These are phyloP conservation scores for Paramecium pentaurelia DNA, from an alignment of 73 alveolate species.

Conservation along the genomic window DNA sequence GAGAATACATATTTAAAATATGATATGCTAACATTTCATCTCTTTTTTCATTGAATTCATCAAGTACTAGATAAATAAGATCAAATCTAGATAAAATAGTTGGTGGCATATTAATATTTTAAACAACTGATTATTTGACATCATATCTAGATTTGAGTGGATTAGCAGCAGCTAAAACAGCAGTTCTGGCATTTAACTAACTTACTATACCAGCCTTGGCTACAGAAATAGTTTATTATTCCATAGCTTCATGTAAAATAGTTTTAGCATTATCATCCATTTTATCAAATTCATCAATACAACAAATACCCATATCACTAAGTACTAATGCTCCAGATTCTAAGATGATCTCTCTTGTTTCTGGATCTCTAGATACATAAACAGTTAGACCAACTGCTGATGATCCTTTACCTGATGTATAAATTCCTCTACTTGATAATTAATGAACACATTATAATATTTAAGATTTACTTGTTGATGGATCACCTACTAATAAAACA, in stretches of 20 bases:
- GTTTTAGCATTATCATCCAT: conserved; percentile 97
- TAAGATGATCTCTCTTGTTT: conserved; percentile 94
- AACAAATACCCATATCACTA: conserved; percentile 98
- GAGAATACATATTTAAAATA: conserved; percentile 83
- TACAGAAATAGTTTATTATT: conserved; percentile 91
- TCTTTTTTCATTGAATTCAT: conserved; percentile 84
- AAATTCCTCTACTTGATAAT: conserved; percentile 98
- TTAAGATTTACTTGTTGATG: conserved; percentile 99
- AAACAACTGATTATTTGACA: conserved; percentile 95
- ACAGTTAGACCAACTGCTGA: conserved; percentile 99
- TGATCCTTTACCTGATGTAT: conserved; percentile 98
- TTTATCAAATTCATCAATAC: conserved; percentile 99
- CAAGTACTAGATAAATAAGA: conserved; percentile 96
- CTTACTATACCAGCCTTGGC: conserved; percentile 99
- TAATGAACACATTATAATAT: conserved; percentile 87
- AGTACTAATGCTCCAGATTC: conserved; percentile 99
- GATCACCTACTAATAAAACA: conserved; percentile 97
- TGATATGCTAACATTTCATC: conserved; percentile 96
- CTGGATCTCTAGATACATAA: conserved; percentile 98
- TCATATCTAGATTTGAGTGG: conserved; percentile 86
- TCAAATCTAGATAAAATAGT: conserved; percentile 97
- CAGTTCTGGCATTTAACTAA: conserved; percentile 98
- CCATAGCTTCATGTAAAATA: conserved; percentile 78
- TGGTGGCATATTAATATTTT: conserved; percentile 96
- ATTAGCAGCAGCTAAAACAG: conserved; percentile 99